A percentile compares a stretch with the other conserved stretches of the same genome.
Evolutionary conservation across 495 filamentous ascomycete species (phyloP).

Genomic region (Aspergillus biplanus): DNA sequence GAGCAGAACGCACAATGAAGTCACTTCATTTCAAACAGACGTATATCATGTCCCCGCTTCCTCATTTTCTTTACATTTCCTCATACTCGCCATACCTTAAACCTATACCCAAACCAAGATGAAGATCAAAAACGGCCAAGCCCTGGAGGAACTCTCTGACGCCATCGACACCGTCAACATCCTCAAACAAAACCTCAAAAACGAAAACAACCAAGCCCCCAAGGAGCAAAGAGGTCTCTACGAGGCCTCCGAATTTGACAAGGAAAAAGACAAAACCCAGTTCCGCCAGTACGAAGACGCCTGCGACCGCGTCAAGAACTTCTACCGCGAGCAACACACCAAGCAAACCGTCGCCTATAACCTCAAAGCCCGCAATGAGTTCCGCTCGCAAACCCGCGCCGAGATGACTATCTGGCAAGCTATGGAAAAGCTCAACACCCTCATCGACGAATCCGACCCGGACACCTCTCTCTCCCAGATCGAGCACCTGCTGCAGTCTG

Average conservation of each 20-base stretch:
- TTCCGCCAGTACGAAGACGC: slow-evolving; percentile 81
- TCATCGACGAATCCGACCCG: slow-evolving; percentile 87
- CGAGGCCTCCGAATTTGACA: slow-evolving; percentile 68
- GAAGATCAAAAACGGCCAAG: slow-evolving; percentile 59
- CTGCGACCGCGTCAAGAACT: slow-evolving; percentile 77
- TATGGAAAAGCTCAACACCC: slow-evolving; percentile 84
- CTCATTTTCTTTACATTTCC: slow-evolving; percentile 7
- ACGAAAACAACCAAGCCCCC: slow-evolving; percentile 26
- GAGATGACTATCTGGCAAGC: slow-evolving; percentile 87
- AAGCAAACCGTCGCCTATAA: slow-evolving; percentile 88
- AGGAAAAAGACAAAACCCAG: slow-evolving; percentile 76
- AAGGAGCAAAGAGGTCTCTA: slow-evolving; percentile 58
- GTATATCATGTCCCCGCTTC: neutral
- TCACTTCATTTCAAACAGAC: slow-evolving; percentile 3
- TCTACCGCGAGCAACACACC: slow-evolving; percentile 82
- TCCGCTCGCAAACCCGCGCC: slow-evolving; percentile 67
- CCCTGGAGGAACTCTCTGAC: slow-evolving; percentile 81
- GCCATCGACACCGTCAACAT: slow-evolving; percentile 81
- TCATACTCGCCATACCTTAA: slow-evolving; percentile 15
- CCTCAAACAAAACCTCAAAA: slow-evolving; percentile 62
- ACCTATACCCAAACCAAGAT: slow-evolving; percentile 24
- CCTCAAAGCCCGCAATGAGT: slow-evolving; percentile 70
- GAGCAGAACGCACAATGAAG: neutral
- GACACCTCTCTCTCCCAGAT: slow-evolving; percentile 86
- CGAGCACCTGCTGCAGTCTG: slow-evolving; percentile 83